Percentiles rank a stretch among this genome's conserved stretches.
Evolutionary conservation across 2,329 filamentous ascomycete genomes (phyloP).

Genomic region (Trichoderma harzianum): DNA sequence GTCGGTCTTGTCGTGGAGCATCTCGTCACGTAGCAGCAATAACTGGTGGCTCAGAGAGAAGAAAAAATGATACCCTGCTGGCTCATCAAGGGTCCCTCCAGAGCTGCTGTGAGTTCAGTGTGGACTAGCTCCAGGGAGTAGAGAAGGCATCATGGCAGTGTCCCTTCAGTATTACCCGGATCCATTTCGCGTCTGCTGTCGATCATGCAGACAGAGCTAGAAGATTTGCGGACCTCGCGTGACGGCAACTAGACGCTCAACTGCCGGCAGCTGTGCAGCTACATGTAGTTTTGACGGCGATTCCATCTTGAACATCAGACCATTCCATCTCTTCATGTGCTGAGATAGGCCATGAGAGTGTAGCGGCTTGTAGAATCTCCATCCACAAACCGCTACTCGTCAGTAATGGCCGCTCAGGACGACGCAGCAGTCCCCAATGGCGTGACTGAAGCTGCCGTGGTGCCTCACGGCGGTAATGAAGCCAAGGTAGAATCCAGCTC

Average conservation of each 20-base stretch:
- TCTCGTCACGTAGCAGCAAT: neutral
- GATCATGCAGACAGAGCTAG: slow-evolving; percentile 2
- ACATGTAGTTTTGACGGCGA: neutral
- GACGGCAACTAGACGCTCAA: neutral
- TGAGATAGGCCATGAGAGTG: neutral
- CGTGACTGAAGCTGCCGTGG: neutral
- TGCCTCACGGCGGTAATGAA: neutral
- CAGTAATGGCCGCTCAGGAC: slow-evolving; percentile 10
- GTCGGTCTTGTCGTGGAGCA: slow-evolving; percentile 2
- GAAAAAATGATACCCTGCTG: neutral
- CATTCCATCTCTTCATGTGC: neutral
- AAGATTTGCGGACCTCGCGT: neutral
- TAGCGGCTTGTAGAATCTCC: neutral
- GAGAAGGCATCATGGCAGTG: neutral
- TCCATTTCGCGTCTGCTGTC: neutral
- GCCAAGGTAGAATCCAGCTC: neutral
- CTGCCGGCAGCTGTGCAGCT: neutral
- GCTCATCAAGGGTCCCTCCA: neutral
- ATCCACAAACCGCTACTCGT: neutral
- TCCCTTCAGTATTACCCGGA: neutral
- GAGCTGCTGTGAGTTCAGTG: neutral
- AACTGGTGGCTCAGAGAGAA: neutral
- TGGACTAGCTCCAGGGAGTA: neutral
- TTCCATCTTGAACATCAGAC: neutral
- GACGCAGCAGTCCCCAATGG: neutral